Evolutionary conservation across 306 rosid species (phyloP), one percentile per base, ranked within the genome.

Genomic region (Lithocarpus polystachyus): DNA sequence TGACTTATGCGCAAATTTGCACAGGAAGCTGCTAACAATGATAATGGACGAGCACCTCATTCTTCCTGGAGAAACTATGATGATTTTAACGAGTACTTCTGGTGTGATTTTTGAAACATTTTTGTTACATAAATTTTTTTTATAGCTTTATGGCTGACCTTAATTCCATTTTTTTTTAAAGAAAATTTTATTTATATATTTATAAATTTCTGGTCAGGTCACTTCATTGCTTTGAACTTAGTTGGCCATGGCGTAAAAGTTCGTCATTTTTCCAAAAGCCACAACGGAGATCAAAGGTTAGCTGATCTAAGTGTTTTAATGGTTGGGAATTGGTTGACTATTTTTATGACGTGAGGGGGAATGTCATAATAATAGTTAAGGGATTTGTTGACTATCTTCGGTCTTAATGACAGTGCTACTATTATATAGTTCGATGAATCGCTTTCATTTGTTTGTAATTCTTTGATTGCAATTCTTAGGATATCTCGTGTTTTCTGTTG

Each of bases 41-140:
- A 91, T 52, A 90, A 92, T 74, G 99, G 97, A 67, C 89, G 84
- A 79, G 99, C 99, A 31, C 80, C 99, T 23, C 99, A 94, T 88
- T 94, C 99, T 55, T 87, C 97, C 24, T 94, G 99, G 99, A 92
- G 99, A 88, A 94, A 94, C 76, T 94, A 94, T 74, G 99, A 94
- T 82, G 99, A 94, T 77, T 94, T 94, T 76, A 94, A 94, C 20
- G 99, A 94, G 87, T 86, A 89, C 81, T 94, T 94, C 81, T 94
- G 99, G 99, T 94, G 88, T 81, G 84, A 62, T 48, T 54, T 84
- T 53, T 57, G 65, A 2, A 29, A 17, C 31, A 69, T 33, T 56
- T 71, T 33, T 55, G 17, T 4, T 43, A 57, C 14, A 20, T 69
- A 28, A 53, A 56, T 18, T 31, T 33, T 17, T 68, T 59, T 57